A percentile compares a stretch with the other conserved stretches of the same genome.
Evolutionary conservation across 1,284 basidiomycete species (phyloP).

Genomic region (Cerrena zonata): DNA sequence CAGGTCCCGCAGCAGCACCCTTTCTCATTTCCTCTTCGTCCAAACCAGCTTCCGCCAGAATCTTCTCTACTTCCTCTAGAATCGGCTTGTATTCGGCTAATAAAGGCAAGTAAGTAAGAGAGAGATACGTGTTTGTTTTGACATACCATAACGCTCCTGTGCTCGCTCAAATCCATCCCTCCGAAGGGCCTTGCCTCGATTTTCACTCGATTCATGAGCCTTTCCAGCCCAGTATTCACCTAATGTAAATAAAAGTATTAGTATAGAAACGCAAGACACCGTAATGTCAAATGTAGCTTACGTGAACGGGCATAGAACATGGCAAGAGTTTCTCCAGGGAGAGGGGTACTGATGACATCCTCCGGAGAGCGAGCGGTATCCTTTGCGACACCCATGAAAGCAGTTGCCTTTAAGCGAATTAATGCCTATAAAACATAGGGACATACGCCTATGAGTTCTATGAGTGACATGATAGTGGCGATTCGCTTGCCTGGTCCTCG

Average conservation of each 20-base stretch:
- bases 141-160: conserved; percentile 58
- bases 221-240: conserved; percentile 80
- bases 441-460: background rate
- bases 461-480: background rate
- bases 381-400: conserved; percentile 71
- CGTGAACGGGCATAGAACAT: conserved; percentile 81
- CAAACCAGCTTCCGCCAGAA: conserved; percentile 79
- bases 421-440: conserved; percentile 25
- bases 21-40: conserved; percentile 77
- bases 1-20: conserved; percentile 40
- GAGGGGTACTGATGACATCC: conserved; percentile 76
- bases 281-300: conserved; percentile 28
- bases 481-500: background rate
- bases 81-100: conserved; percentile 71
- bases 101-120: background rate
- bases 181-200: conserved; percentile 76
- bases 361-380: conserved; percentile 62
- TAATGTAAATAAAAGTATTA: conserved; percentile 29
- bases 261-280: background rate
- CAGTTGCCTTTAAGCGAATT: conserved; percentile 57
- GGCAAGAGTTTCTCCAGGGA: conserved; percentile 83
- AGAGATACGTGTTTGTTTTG: conserved; percentile 1
- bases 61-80: conserved; percentile 77
- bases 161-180: conserved; percentile 76
- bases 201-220: conserved; percentile 57